Base-by-base conservation (phyloP, 2,329 filamentous ascomycete genomes). In the Mycocentrospora acerina region DNA sequence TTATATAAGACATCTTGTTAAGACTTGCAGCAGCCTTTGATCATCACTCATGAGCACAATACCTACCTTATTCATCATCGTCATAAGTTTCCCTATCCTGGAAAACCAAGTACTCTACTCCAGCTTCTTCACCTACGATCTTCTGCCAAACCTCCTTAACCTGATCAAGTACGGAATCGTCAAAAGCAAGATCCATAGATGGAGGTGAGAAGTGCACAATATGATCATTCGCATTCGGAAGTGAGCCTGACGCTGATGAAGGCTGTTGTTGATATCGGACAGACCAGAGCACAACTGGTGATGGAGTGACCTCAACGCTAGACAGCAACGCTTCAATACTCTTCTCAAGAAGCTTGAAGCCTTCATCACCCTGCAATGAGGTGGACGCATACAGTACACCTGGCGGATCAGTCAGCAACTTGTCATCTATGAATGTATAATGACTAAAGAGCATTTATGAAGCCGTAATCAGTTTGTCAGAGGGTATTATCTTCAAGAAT, bases 401-500 rank as follows among this genome's bases (percentile, higher is more conserved):
- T 84, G 32, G 41, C 41, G 41, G 22, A 22, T 27, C 24, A 37
- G 51, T 75, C 62, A 75, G 72, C 54, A 44, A 56, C 29, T 30
- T 40, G 42, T 48, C 33, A 11, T 11, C 13, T 28, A 31, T n/a
- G 42, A 22, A 18, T 34, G 16, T 32, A 29, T 31, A 22, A 9
- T 39, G 36, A 39, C 7, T 36, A 25, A 29, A 35, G 18, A 16
- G 14, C n/a, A 35, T 27, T 29, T 32, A 51, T 37, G 31, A 45
- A 40, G 65, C 68, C 74, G 71, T 72, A 59, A 81, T 94, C 89
- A 95, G 89, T 74, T 84, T 88, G 83, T 91, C 84, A 91, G 86
- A 90, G 82, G 80, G 76, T 76, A 46, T 67, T 77, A 79, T 93
- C 90, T 83, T 94, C 90, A 95, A 85, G 79, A 78, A 69, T 74